phyloP scores from a whole-genome alignment of 257 asterid species.

The Salvia splendens region DNA sequence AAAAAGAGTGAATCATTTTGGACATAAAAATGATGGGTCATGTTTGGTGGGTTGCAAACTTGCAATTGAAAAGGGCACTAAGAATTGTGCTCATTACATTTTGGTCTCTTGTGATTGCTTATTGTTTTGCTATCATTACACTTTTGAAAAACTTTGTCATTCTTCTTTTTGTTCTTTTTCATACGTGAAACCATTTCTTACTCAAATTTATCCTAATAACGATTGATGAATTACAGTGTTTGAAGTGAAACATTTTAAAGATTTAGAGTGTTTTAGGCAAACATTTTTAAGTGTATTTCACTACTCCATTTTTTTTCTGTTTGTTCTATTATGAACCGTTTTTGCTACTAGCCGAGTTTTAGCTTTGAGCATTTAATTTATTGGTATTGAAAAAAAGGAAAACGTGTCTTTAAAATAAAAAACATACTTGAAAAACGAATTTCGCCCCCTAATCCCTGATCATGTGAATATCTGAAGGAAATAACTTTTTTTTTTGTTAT shows the following conservation, averaged over 20 bases:
- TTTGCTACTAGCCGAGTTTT: no score
- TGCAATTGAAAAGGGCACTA: constrained; percentile 24
- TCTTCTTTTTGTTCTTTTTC: constrained; percentile 3
- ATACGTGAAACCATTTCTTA: not conserved
- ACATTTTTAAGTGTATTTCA: not conserved
- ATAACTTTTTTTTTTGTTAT: no score
- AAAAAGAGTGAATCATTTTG: no score
- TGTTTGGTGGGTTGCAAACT: constrained; percentile 19
- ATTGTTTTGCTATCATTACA: constrained; percentile 35
- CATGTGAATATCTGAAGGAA: no score
- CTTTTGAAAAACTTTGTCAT: constrained; percentile 25
- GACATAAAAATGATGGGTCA: constrained; percentile 23
- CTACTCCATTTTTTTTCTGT: no score
- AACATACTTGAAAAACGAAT: no score
- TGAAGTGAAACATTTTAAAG: no score
- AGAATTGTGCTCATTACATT: constrained; percentile 28
- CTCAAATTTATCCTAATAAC: not conserved
- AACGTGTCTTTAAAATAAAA: no score
- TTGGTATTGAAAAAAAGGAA: no score
- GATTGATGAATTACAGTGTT: not conserved
- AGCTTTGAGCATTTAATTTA: not conserved
- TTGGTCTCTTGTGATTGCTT: constrained; percentile 38
- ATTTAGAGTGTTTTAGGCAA: not conserved
- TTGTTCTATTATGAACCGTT: no score
- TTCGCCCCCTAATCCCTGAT: no score